A percentile compares a stretch with the other conserved stretches of the same genome.
phyloP scores from a whole-genome alignment of 768 basidiomycete genomes.

The Xerocomus brunneocitrinus region DNA sequence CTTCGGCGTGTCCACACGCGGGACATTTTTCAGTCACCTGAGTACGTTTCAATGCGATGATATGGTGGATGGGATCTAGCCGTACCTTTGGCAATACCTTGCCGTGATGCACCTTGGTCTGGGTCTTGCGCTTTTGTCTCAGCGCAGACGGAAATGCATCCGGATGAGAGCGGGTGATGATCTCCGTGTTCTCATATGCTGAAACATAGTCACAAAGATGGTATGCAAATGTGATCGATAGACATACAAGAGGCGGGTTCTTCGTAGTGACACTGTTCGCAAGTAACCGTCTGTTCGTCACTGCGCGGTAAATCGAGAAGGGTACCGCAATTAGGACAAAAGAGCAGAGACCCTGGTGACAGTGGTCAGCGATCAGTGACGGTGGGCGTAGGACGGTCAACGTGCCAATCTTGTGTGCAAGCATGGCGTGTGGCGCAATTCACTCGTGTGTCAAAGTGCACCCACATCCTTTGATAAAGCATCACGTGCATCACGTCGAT shows the following conservation, averaged over 20 bases:
- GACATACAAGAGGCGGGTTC: slow-evolving; percentile 87
- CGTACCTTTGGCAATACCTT: slow-evolving; percentile 65
- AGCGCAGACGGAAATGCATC: slow-evolving; percentile 92
- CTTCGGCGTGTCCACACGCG: slow-evolving; percentile 76
- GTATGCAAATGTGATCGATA: background rate
- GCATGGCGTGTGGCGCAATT: background rate
- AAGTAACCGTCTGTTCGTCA: slow-evolving; percentile 67
- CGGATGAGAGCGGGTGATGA: slow-evolving; percentile 86
- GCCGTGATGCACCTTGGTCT: slow-evolving; percentile 72
- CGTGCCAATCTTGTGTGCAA: slow-evolving; percentile 49
- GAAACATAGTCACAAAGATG: background rate
- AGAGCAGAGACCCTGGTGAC: slow-evolving; percentile 76
- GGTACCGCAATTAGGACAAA: slow-evolving; percentile 92
- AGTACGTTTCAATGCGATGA: background rate
- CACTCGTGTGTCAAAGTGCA: slow-evolving; percentile 1
- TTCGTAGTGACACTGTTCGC: slow-evolving; percentile 83
- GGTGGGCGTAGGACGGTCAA: background rate
- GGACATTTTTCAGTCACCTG: slow-evolving; percentile 91
- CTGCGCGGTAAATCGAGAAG: slow-evolving; percentile 78
- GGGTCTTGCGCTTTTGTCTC: slow-evolving; percentile 83
- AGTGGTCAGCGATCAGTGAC: slow-evolving; percentile 3
- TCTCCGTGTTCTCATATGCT: slow-evolving; percentile 92
- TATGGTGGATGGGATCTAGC: background rate
- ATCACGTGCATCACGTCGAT: slow-evolving; percentile 23
- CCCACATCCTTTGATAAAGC: slow-evolving; percentile 9